phyloP scores from a whole-genome alignment of 73 alveolate genomes.

The Halteria grandinella region DNA sequence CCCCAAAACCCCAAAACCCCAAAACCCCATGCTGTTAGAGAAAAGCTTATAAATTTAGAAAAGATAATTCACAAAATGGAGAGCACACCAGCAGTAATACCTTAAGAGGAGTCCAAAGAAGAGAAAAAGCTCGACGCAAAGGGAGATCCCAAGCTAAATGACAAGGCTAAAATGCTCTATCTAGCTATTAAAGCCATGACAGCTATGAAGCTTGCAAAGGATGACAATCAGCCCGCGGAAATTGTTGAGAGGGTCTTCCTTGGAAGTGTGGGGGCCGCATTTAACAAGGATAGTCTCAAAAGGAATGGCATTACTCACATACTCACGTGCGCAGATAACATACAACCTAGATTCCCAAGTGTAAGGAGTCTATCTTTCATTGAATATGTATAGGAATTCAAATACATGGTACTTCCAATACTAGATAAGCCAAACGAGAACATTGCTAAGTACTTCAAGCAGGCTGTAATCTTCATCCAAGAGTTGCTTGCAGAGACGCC shows the following conservation, averaged over 20 bases:
- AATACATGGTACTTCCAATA: constrained; percentile 48
- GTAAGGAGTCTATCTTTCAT: neutral
- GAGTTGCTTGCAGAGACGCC: constrained; percentile 36
- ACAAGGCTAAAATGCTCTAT: neutral
- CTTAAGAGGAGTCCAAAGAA: neutral
- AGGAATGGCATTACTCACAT: constrained; percentile 69
- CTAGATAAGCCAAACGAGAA: constrained; percentile 69
- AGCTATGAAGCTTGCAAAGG: constrained; percentile 72
- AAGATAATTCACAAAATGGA: neutral
- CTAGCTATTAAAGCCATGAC: constrained; percentile 49
- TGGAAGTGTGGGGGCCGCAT: constrained; percentile 79
- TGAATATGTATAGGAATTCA: constrained; percentile 37
- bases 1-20: constrained; percentile 10
- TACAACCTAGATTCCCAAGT: constrained; percentile 65
- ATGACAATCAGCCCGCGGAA: constrained; percentile 73
- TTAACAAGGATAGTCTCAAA: constrained; percentile 52
- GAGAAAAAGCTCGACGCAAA: neutral
- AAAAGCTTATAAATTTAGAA: too few species aligned
- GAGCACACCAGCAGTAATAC: neutral
- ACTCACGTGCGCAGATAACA: constrained; percentile 73
- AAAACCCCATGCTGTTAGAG: too few species aligned
- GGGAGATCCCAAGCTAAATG: neutral
- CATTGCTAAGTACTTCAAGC: constrained; percentile 53
- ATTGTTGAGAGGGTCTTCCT: constrained; percentile 60
- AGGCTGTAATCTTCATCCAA: constrained; percentile 62